Evolutionary conservation across 805 yeast genomes (phyloP).

Genomic region (Scheffersomyces spartinae): DNA sequence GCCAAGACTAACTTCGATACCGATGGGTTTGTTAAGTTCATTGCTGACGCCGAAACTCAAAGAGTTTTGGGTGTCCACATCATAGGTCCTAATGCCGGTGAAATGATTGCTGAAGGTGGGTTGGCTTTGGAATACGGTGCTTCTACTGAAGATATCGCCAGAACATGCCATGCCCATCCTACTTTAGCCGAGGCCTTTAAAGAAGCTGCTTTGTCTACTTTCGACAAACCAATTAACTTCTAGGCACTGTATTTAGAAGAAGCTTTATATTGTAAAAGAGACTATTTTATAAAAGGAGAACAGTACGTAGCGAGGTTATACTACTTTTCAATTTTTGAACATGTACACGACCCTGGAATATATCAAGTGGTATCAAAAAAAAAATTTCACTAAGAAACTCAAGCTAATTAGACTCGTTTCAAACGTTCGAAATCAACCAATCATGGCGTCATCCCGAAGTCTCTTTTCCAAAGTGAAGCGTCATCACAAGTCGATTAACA

Average conservation of each 20-base stretch:
- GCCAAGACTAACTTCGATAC: conserved; percentile 97
- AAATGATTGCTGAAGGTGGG: conserved; percentile 98
- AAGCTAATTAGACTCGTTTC: too few relatives aligned
- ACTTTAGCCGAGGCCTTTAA: conserved; percentile 95
- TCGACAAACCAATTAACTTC: conserved; percentile 83
- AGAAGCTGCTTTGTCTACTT: conserved; percentile 93
- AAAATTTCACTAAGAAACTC: too few relatives aligned
- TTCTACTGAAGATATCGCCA: conserved; percentile 91
- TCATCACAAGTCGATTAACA: conserved; percentile 32
- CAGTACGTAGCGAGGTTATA: too few relatives aligned
- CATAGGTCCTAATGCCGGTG: conserved; percentile 98
- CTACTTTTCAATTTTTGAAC: too few relatives aligned
- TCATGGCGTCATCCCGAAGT: conserved; percentile 31
- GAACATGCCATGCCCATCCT: conserved; percentile 99
- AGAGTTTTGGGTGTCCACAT: conserved; percentile 94
- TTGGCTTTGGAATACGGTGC: conserved; percentile 98
- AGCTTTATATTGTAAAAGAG: too few relatives aligned
- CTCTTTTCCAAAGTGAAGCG: conserved; percentile 30
- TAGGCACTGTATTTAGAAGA: too few relatives aligned
- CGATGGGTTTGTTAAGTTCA: conserved; percentile 92
- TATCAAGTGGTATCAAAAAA: too few relatives aligned
- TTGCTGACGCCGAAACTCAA: conserved; percentile 96
- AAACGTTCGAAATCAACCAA: too few relatives aligned
- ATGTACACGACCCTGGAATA: too few relatives aligned
- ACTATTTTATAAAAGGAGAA: background rate